These are phyloP conservation scores for Trichoderma koningii DNA, from an alignment of 2,329 filamentous ascomycete genomes.

Conservation along the genomic window DNA sequence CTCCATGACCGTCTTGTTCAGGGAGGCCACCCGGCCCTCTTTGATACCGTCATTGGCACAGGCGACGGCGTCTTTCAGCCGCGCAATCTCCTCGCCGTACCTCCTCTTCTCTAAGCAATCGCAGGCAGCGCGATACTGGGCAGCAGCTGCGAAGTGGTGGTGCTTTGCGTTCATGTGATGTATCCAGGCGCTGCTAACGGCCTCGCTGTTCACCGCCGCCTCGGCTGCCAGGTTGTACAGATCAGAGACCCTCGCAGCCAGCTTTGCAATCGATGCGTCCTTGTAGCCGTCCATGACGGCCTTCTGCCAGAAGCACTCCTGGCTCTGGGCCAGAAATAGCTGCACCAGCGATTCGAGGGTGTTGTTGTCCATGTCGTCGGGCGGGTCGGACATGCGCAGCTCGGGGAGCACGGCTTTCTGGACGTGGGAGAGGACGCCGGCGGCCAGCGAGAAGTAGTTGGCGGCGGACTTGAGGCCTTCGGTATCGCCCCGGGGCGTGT, in stretches of 20 bases:
- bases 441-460: conserved; percentile 85
- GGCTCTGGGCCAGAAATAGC: conserved; percentile 85
- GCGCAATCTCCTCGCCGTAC: conserved; percentile 92
- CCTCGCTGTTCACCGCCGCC: conserved; percentile 82
- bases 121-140: conserved; percentile 87
- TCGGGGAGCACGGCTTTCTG: conserved; percentile 78
- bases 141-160: conserved; percentile 93
- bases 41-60: conserved; percentile 87
- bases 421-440: conserved; percentile 80
- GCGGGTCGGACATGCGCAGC: conserved; percentile 75
- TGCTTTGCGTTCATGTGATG: conserved; percentile 97
- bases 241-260: conserved; percentile 87
- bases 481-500: conserved; percentile 72
- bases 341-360: conserved; percentile 82
- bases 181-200: conserved; percentile 92
- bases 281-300: conserved; percentile 93
- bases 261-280: conserved; percentile 86
- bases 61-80: conserved; percentile 75
- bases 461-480: conserved; percentile 87
- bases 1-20: conserved; percentile 77
- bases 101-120: conserved; percentile 91
- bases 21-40: conserved; percentile 70
- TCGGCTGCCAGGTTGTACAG: conserved; percentile 84
- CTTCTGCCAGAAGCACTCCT: conserved; percentile 98
- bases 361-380: conserved; percentile 92